These are phyloP conservation scores for Aspergillus fijiensis DNA, from an alignment of 2,329 filamentous ascomycete species.

Conservation along the genomic window DNA sequence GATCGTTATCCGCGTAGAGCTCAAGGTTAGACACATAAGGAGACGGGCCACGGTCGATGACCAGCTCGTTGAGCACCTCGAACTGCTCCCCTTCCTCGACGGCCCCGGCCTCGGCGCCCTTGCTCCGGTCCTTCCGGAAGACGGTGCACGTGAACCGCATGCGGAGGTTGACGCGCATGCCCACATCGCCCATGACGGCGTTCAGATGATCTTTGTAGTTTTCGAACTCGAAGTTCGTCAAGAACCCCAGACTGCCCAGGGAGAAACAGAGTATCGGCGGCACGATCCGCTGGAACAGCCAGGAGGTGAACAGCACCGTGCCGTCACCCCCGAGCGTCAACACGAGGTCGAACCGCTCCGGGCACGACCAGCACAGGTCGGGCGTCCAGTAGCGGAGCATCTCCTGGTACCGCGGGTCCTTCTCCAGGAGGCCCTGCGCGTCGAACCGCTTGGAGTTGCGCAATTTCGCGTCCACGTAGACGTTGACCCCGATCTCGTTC, in stretches of 20 bases:
- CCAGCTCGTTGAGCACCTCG: slow-evolving; percentile 95
- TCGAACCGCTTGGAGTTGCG: slow-evolving; percentile 85
- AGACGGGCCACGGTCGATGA: slow-evolving; percentile 94
- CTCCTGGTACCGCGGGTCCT: slow-evolving; percentile 71
- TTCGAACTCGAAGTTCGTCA: slow-evolving; percentile 95
- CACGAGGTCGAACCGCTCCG: slow-evolving; percentile 94
- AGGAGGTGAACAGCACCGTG: slow-evolving; percentile 94
- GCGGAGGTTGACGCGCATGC: slow-evolving; percentile 95
- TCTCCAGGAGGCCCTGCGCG: slow-evolving; percentile 66
- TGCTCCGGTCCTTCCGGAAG: slow-evolving; percentile 65
- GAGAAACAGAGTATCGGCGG: slow-evolving; percentile 91
- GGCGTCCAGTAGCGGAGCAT: slow-evolving; percentile 97
- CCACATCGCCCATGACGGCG: slow-evolving; percentile 86
- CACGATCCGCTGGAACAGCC: slow-evolving; percentile 94
- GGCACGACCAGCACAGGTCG: slow-evolving; percentile 88
- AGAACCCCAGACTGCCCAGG: slow-evolving; percentile 86
- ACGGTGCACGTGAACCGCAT: slow-evolving; percentile 99
- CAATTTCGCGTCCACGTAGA: slow-evolving; percentile 97
- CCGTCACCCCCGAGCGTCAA: slow-evolving; percentile 91
- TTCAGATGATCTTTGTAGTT: slow-evolving; percentile 84
- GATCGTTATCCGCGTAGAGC: slow-evolving; percentile 90
- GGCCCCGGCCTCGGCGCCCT: slow-evolving; percentile 52
- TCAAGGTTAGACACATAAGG: slow-evolving; percentile 97
- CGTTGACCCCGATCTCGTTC: slow-evolving; percentile 85
- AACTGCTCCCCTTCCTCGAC: slow-evolving; percentile 91